Evolutionary conservation across 2,329 filamentous ascomycete species (phyloP), one percentile per base, ranked within the genome.

Genomic region (Davidsoniella eucalypti): DNA sequence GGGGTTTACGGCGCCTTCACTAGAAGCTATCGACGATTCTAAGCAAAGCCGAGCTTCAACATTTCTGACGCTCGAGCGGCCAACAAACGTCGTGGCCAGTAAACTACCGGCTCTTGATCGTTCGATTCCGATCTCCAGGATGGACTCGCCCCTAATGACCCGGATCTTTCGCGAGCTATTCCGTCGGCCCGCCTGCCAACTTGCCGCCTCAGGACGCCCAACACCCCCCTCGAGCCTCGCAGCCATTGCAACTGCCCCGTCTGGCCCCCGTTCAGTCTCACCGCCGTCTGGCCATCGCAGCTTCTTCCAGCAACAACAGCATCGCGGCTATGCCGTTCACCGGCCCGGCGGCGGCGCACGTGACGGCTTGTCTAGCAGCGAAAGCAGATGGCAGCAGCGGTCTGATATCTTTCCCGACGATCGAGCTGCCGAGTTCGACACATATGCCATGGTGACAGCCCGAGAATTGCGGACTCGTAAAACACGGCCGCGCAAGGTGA

Each of bases 81-180:
- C 26, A 33, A 9, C 12, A 12, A 10, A n/a, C 14, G 10, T 17
- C 29, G 25, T 14, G n/a, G 5, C 18, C 41, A 21, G 21, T 43
- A 43, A 25, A 12, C 21, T 21, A 17, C 25, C 7, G 2, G 8
- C 29, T 33, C 23, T 23, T 44, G 47, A 52, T 55, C 49, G 21
- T 51, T 43, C 47, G 29, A 39, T 33, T 40, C 38, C 33, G 37
- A 43, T 44, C 25, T 26, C 26, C 46, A 18, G 47, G 47, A 94
- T 94, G 87, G 87, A 94, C 67, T 88, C 85, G 16, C 82, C 82
- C 53, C 69, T 85, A 55, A 73, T 87, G 56, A 77, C 77, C 45
- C 82, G 82, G 61, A 73, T 94, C 61, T 90, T 95, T 60, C 78
- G 84, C 59, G 84, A 87, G 69, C 76, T 96, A 40, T 93, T 94